Percentiles rank a stretch among this genome's conserved stretches.
Evolutionary conservation across 495 filamentous ascomycete genomes (phyloP).

Genomic region (Penicillium daleae): DNA sequence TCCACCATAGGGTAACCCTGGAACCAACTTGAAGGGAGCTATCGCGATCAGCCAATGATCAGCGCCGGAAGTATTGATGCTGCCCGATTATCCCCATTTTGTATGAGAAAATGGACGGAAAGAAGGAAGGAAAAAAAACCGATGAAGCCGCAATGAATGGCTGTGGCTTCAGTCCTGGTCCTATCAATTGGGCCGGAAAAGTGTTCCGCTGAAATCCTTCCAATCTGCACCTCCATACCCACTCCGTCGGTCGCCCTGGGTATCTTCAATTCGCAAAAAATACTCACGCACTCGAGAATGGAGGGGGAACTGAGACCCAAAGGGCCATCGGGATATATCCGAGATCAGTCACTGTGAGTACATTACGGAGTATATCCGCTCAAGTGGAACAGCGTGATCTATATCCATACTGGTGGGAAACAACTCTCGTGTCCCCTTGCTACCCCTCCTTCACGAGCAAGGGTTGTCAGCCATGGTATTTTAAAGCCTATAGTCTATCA

Average conservation of each 20-base stretch:
- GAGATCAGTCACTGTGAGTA: not conserved
- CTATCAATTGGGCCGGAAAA: not conserved
- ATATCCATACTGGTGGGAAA: not conserved
- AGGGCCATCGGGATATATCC: not conserved
- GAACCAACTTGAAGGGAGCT: not conserved
- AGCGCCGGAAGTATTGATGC: not conserved
- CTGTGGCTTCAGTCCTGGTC: not conserved
- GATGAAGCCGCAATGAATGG: constrained; percentile 10
- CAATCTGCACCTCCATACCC: constrained; percentile 5
- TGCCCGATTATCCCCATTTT: not conserved
- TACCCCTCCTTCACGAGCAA: not conserved
- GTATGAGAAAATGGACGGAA: not conserved
- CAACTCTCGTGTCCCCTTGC: not conserved
- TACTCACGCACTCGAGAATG: not conserved
- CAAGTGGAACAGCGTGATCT: not conserved
- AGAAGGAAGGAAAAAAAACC: not conserved
- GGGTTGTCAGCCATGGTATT: not conserved
- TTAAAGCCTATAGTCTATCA: constrained; percentile 2
- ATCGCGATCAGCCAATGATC: constrained; percentile 8
- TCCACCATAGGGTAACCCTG: not conserved
- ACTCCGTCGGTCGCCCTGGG: constrained; percentile 5
- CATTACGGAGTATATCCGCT: not conserved
- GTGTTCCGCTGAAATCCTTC: not conserved
- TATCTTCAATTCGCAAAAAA: not conserved
- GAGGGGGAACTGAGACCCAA: not conserved